phyloP scores from a whole-genome alignment of 345 rosid species.

The Rhodomyrtus tomentosa region DNA sequence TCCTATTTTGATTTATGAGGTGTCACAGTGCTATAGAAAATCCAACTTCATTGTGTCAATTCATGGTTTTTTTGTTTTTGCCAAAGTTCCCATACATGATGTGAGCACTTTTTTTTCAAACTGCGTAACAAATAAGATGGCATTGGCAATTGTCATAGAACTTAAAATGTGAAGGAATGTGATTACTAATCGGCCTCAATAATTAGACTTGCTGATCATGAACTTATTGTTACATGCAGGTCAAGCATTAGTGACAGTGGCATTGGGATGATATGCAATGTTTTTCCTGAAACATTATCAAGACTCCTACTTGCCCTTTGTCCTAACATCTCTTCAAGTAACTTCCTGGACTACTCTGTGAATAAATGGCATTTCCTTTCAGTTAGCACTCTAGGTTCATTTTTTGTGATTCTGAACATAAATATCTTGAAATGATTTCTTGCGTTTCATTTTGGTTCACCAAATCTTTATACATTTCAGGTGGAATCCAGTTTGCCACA shows the following conservation, averaged over 20 bases:
- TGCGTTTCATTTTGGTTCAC: background rate
- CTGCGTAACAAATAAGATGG: background rate
- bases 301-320: slow-evolving; percentile 88
- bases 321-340: slow-evolving; percentile 98
- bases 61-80: background rate
- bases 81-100: background rate
- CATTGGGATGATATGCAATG: slow-evolving; percentile 95
- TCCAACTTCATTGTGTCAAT: background rate
- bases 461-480: slow-evolving; percentile 19
- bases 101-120: background rate
- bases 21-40: background rate
- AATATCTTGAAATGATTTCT: background rate
- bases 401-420: background rate
- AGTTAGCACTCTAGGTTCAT: background rate
- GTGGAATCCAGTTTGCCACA: slow-evolving; percentile 97
- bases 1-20: background rate
- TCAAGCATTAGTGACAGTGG: slow-evolving; percentile 94
- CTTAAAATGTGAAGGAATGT: background rate
- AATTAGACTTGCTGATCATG: background rate
- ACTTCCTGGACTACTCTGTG: slow-evolving; percentile 12
- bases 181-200: background rate
- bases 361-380: background rate
- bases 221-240: slow-evolving; percentile 27
- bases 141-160: background rate
- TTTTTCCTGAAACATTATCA: slow-evolving; percentile 65